These are phyloP conservation scores for Salicornia ramosissima DNA, from an alignment of 148 eudicot species.

Conservation along the genomic window DNA sequence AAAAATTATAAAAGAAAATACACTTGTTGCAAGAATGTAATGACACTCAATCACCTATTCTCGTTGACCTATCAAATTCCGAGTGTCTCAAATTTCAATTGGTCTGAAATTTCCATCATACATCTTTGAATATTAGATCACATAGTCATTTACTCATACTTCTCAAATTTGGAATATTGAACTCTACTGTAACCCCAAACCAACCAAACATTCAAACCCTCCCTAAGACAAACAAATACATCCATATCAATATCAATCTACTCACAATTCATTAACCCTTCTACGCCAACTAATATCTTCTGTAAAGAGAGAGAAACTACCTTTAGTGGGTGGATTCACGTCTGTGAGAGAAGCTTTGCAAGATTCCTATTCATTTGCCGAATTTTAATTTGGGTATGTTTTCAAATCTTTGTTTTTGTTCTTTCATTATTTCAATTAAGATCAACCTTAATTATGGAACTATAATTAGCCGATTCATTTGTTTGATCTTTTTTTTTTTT, in stretches of 20 bases:
- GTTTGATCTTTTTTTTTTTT: neutral
- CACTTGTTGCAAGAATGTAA: too few species aligned
- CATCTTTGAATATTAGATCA: too few species aligned
- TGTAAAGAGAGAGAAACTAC: neutral
- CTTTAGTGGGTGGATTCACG: constrained; percentile 7
- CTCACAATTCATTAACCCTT: too few species aligned
- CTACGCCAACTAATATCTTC: constrained; percentile 13
- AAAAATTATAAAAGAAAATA: too few species aligned
- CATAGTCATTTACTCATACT: neutral
- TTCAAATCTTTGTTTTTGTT: constrained; percentile 11
- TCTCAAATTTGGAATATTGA: constrained; percentile 5
- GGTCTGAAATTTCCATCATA: neutral
- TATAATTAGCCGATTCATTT: neutral
- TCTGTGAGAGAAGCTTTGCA: constrained; percentile 4
- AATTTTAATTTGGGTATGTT: constrained; percentile 20
- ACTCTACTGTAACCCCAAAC: neutral
- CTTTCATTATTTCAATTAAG: neutral
- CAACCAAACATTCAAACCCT: neutral
- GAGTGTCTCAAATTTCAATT: neutral
- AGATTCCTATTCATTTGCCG: neutral
- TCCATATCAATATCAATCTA: too few species aligned
- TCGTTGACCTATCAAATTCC: too few species aligned
- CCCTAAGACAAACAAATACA: neutral
- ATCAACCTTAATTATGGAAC: neutral
- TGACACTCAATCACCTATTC: too few species aligned